Base-by-base conservation (phyloP, 2,329 filamentous ascomycete species). In the Diaporthe sp. region DNA sequence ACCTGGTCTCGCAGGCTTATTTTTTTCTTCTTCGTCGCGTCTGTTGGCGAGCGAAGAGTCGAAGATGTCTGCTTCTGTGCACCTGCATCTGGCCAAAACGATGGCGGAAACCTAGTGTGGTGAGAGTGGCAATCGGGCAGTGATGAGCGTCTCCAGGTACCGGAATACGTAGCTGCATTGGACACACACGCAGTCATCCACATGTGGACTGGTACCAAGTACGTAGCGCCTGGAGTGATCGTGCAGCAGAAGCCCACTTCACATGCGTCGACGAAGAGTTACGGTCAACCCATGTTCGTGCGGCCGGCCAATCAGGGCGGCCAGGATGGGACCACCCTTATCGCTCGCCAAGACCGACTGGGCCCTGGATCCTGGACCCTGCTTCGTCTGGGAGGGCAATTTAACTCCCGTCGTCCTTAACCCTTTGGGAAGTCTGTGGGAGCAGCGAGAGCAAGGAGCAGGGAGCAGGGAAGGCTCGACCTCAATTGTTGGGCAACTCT, bases 401-500 rank as follows among this genome's bases (percentile, higher is more conserved):
- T 55, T 70, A 70, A 70, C 65, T 70, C 65, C 65, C 49, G 65
- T 70, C 34, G 34, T 42, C 34, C 65, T 28, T 51, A 12, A 12
- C 42, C 15, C 61, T 47, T 25, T 68, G 63, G 20, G 42, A 49
- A 68, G 31, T 8, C 63, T 70, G 37, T 63, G 60, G 39, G 65
- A 37, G 47, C 44, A 37, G 25, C 17, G 25, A 37, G 42, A 34
- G 31, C 44, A 15, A 47, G 42, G 42, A 51, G 61, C 61, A 44
- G 39, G 39, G 60, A 31, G 60, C 60, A 67, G 42, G 63, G 63
- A 39, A 53, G 63, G 31, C 47, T 42, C 49, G 47, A 55, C 65
- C 65, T 70, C 65, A 70, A 55, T 70, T 70, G 65, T 70, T 70
- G 65, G 65, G 65, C 65, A 70, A 70, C 49, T 70, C 65, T 55